Conservation (phyloP, 306 rosid genomes). For the Alnus rubra region DNA sequence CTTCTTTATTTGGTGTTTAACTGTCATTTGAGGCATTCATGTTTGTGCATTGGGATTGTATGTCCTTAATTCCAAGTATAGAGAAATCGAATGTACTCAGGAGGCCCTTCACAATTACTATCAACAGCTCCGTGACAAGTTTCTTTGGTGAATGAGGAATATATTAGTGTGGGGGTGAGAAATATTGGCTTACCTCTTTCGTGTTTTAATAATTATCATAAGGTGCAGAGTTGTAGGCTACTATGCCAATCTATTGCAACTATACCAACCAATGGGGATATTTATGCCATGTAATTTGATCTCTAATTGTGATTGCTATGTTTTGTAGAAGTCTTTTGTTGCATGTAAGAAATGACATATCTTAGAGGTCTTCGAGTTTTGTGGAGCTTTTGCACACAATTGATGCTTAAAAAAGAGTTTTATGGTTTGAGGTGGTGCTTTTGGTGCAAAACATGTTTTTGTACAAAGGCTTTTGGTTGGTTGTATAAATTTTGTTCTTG, state of each 20-base stretch:
- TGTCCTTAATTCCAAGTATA: conserved; percentile 36
- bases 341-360: not conserved
- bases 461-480: too few relatives aligned
- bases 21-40: conserved; percentile 3
- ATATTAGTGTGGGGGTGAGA: not conserved
- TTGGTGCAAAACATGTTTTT: too few relatives aligned
- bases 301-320: too few relatives aligned
- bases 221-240: not conserved
- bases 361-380: not conserved
- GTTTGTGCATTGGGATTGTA: not conserved
- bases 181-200: not conserved
- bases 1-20: not conserved
- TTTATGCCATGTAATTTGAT: not conserved
- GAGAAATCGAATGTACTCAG: conserved; percentile 11
- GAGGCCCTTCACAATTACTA: too few relatives aligned
- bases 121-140: too few relatives aligned
- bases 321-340: not conserved
- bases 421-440: not conserved
- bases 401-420: not conserved
- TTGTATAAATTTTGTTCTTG: too few relatives aligned
- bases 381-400: not conserved
- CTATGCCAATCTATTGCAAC: not conserved
- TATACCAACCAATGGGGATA: not conserved
- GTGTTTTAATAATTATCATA: not conserved
- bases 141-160: too few relatives aligned